Evolutionary conservation across 768 basidiomycete species (phyloP).

Genomic region (Termitomyces sp.): DNA sequence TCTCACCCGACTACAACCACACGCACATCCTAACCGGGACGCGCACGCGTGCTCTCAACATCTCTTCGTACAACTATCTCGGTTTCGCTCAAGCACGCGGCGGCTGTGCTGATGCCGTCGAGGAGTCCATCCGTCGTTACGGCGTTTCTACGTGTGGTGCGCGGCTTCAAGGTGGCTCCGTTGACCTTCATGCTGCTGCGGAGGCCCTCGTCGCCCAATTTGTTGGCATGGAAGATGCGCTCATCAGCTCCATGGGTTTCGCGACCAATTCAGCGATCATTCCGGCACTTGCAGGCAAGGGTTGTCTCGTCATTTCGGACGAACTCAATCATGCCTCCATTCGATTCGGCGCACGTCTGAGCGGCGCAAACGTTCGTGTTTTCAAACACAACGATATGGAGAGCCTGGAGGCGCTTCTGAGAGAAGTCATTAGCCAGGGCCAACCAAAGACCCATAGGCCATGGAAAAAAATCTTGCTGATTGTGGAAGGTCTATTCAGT

Average conservation of each 20-base stretch:
- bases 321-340: conserved; percentile 96
- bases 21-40: conserved; percentile 74
- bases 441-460: conserved; percentile 98
- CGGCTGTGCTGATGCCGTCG: conserved; percentile 92
- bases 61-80: conserved; percentile 98
- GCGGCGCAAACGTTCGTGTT: conserved; percentile 83
- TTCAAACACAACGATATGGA: conserved; percentile 98
- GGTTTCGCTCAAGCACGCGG: conserved; percentile 94
- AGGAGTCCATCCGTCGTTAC: conserved; percentile 74
- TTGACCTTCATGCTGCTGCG: conserved; percentile 72
- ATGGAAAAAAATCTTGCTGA: conserved; percentile 96
- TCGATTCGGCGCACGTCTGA: conserved; percentile 84
- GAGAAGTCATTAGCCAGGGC: conserved; percentile 93
- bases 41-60: conserved; percentile 86
- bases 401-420: conserved; percentile 70
- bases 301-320: conserved; percentile 93
- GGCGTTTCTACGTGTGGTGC: conserved; percentile 75
- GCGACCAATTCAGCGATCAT: conserved; percentile 93
- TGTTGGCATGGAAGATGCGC: conserved; percentile 82
- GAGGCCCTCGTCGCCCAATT: conserved; percentile 90
- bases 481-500: conserved; percentile 94
- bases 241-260: conserved; percentile 95
- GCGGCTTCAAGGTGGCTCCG: conserved; percentile 80
- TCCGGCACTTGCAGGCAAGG: conserved; percentile 86
- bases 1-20: conserved; percentile 75